Percentiles rank a stretch among this genome's conserved stretches.
Evolutionary conservation across 495 filamentous ascomycete genomes (phyloP).

Genomic region (Trichoderma erinaceum): DNA sequence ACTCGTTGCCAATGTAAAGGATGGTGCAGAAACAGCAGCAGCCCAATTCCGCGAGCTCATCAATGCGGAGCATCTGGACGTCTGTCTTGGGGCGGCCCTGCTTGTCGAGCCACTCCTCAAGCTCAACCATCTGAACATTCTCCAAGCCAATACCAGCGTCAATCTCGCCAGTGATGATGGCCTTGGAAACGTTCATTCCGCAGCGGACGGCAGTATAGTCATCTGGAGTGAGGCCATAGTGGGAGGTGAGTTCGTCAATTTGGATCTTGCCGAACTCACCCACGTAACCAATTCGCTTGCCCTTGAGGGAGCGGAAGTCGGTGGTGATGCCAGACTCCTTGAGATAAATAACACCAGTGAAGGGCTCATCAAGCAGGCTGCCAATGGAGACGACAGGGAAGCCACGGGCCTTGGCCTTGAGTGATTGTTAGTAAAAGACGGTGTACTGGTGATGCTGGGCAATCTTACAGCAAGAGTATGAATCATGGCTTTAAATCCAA

Average conservation of each 20-base stretch:
- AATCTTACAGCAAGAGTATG: slow-evolving; percentile 57
- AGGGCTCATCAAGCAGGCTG: slow-evolving; percentile 64
- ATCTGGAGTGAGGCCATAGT: slow-evolving; percentile 62
- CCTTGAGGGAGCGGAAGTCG: slow-evolving; percentile 58
- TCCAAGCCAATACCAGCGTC: slow-evolving; percentile 67
- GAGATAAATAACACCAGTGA: slow-evolving; percentile 66
- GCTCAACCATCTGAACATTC: slow-evolving; percentile 69
- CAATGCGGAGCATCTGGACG: slow-evolving; percentile 69
- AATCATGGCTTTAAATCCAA: slow-evolving; percentile 74
- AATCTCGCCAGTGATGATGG: slow-evolving; percentile 59
- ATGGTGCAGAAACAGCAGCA: slow-evolving; percentile 74
- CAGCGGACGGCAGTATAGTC: slow-evolving; percentile 64
- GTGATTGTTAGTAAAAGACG: not conserved
- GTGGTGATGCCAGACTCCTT: slow-evolving; percentile 63
- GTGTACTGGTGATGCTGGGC: not conserved
- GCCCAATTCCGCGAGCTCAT: slow-evolving; percentile 63
- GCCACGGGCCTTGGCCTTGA: slow-evolving; percentile 60
- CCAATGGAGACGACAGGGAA: slow-evolving; percentile 64
- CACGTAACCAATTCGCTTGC: slow-evolving; percentile 66
- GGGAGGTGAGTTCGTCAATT: slow-evolving; percentile 66
- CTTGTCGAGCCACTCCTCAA: slow-evolving; percentile 59
- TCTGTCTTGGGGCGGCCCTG: slow-evolving; percentile 53
- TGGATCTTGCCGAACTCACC: slow-evolving; percentile 73
- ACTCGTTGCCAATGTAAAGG: slow-evolving; percentile 62
- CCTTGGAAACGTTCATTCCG: slow-evolving; percentile 41